Evolutionary conservation across 179 eudicot species (phyloP), one percentile per base, ranked within the genome.

Genomic region (Monotropa hypopitys): DNA sequence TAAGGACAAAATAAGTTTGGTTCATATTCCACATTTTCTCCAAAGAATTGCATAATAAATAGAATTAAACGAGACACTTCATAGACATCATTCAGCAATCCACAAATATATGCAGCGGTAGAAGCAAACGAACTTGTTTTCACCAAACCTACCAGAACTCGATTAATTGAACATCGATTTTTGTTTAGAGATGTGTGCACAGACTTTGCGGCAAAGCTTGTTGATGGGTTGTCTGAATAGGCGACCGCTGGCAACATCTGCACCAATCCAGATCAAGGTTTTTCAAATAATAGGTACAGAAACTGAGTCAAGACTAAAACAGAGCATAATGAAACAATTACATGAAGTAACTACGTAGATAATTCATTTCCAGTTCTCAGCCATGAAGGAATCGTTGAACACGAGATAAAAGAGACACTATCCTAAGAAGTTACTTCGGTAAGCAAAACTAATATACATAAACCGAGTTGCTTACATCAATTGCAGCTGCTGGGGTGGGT

Each of bases 151-250:
- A 94, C 97, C 89, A 94, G 83, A 79, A 94, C 98, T 81, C 98
- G 86, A 85, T 94, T 92, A 76, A 94, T 94, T 77, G 98, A 88
- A 83, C 98, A 89, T 13, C 98, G 90, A 63, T 90, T 91, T 87
- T 94, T 94, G 86, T 94, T 94, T 50, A 92, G 72, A 79, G 98
- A 94, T 69, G 98, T 89, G 75, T 94, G 98, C 73, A 94, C 98
- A 84, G 88, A 92, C 87, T 94, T 94, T 21, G 97, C 90, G 16
- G 98, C 89, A 85, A 90, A 94, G 83, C 97, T 92, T 76, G 97
- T 92, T 51, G 97, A 94, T 80, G 98, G 97, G 82, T 94, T 94
- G 77, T 94, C 97, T 49, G 88, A 79, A 85, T 92, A 94, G 82
- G 93, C 98, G 75, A 79, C 91, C 11, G 97, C 74, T 59, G 98